Conservation (phyloP, 352 stramenopile genomes). For the Phytophthora boehmeriae region DNA sequence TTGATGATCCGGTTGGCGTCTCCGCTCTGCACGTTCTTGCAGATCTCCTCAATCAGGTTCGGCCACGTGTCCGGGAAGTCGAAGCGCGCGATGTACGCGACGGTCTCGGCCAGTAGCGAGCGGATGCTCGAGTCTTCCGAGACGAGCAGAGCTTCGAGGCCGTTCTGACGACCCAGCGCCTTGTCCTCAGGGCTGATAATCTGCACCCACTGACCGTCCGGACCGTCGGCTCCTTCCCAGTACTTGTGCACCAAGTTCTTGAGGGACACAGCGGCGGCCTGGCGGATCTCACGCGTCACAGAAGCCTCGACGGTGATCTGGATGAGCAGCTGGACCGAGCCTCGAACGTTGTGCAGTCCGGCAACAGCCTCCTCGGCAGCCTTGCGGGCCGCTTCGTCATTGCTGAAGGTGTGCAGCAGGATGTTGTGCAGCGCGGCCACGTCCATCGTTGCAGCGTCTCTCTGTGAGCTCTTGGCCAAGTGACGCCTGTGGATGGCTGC, state of each 20-base stretch:
- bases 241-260: conserved; percentile 97
- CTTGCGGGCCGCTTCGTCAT: conserved; percentile 72
- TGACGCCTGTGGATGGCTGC: conserved; percentile 31
- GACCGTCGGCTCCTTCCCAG: conserved; percentile 87
- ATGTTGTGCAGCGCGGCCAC: conserved; percentile 90
- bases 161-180: conserved; percentile 67
- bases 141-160: conserved; percentile 67
- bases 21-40: conserved; percentile 90
- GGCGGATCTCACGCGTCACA: conserved; percentile 86
- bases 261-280: conserved; percentile 93
- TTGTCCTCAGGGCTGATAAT: conserved; percentile 75
- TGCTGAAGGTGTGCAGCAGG: conserved; percentile 87
- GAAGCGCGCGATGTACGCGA: conserved; percentile 94
- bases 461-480: conserved; percentile 26
- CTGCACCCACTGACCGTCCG: conserved; percentile 73
- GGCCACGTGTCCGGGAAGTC: conserved; percentile 97
- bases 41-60: conserved; percentile 88
- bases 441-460: conserved; percentile 70
- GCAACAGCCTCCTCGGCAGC: conserved; percentile 75
- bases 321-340: conserved; percentile 79
- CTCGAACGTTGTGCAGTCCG: conserved; percentile 77
- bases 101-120: conserved; percentile 92
- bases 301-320: conserved; percentile 78
- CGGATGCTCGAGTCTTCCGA: conserved; percentile 48
- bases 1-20: conserved; percentile 88